A percentile compares a stretch with the other conserved stretches of the same genome.
Evolutionary conservation across 2,329 filamentous ascomycete species (phyloP).

Genomic region (Ceratocystis eucalypticola): DNA sequence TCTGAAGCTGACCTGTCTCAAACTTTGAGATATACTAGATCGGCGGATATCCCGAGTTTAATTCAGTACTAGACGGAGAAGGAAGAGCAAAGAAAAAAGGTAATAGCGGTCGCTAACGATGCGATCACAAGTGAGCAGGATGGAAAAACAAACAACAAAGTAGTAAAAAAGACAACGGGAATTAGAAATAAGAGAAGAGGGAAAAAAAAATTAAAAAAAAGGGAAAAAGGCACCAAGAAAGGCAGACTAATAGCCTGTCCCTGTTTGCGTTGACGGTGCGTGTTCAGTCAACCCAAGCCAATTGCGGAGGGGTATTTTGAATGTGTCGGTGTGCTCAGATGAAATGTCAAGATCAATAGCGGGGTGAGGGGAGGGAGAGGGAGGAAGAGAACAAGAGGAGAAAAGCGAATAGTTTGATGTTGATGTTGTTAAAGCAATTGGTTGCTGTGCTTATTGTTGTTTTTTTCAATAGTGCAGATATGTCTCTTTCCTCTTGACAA

Average conservation of each 20-base stretch:
- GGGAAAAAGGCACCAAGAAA: neutral
- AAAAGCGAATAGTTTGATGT: neutral
- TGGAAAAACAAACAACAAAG: neutral
- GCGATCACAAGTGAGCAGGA: neutral
- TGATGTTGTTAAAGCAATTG: neutral
- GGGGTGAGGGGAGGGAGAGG: neutral
- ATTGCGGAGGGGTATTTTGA: slow-evolving; percentile 1
- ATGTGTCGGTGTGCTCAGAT: slow-evolving; percentile 7
- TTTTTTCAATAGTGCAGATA: neutral
- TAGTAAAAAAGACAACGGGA: neutral
- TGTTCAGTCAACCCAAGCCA: neutral
- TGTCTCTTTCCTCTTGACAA: neutral
- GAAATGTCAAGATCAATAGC: slow-evolving; percentile 2
- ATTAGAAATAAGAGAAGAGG: neutral
- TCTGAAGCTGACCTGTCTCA: neutral
- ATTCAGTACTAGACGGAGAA: neutral
- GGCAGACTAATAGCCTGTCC: neutral
- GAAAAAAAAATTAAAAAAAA: neutral
- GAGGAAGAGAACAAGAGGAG: neutral
- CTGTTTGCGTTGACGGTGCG: neutral
- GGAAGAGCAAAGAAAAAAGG: neutral
- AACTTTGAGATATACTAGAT: neutral
- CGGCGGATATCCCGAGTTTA: neutral
- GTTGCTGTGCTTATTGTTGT: slow-evolving; percentile 1
- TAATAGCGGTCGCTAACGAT: neutral